A percentile compares a stretch with the other conserved stretches of the same genome.
These are phyloP conservation scores for Xylaria sp. DNA, from an alignment of 2,329 filamentous ascomycete species.

Conservation along the genomic window DNA sequence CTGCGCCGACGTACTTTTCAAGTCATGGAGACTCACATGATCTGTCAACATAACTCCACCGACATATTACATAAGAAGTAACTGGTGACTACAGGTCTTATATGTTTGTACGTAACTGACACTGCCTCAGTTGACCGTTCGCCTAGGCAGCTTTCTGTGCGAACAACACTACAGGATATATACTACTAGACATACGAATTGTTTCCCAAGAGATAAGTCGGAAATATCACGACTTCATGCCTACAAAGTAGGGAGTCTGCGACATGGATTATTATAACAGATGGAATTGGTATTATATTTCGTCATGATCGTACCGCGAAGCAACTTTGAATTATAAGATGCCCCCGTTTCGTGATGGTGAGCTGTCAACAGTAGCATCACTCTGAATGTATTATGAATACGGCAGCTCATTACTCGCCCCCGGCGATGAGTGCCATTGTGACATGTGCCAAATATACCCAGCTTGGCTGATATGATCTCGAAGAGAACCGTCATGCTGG, in stretches of 20 bases:
- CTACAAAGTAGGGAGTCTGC: background rate
- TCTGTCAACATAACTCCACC: background rate
- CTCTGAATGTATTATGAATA: slow-evolving; percentile 23
- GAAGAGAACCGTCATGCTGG: background rate
- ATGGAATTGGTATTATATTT: slow-evolving; percentile 41
- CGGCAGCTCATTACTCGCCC: slow-evolving; percentile 8
- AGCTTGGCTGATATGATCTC: slow-evolving; percentile 23
- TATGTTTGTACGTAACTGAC: background rate
- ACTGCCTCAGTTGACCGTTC: background rate
- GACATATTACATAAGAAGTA: slow-evolving; percentile 6
- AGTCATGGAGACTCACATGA: background rate
- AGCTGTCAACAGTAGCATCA: slow-evolving; percentile 25
- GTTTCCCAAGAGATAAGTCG: background rate
- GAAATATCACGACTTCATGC: slow-evolving; percentile 20
- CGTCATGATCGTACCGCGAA: slow-evolving; percentile 43
- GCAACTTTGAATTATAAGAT: slow-evolving; percentile 27
- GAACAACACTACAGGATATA: background rate
- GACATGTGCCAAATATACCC: background rate
- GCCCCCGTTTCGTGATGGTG: slow-evolving; percentile 29
- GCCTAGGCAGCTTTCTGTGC: background rate
- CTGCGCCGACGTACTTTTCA: background rate
- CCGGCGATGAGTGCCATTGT: slow-evolving; percentile 5
- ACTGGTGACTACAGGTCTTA: background rate
- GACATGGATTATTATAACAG: slow-evolving; percentile 24
- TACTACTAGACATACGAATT: background rate